Evolutionary conservation across 352 stramenopile genomes (phyloP), one percentile per base, ranked within the genome.

Genomic region (Phytopythium ostracodes): DNA sequence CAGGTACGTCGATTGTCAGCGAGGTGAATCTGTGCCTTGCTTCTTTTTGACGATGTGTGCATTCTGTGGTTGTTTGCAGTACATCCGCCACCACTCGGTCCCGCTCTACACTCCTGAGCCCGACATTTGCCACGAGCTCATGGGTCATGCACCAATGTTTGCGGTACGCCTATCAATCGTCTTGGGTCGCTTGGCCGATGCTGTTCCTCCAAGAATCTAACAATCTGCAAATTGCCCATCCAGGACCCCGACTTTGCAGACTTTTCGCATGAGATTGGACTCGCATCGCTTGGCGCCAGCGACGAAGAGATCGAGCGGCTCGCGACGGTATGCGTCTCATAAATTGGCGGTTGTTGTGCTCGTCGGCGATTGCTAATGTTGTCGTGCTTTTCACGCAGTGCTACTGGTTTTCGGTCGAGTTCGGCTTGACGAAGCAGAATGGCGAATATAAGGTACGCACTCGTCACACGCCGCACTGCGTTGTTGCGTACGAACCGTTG

Each of bases 321-420:
- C 24, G 96, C 97, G 1, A 96, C 91, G 65, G 83, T 92, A 72
- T 2, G 59, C 25, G 38, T 38, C 56, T 2, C 42, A 49, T 10
- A 22, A 15, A 6, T 11, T 36, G 4, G 24, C 14, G 14, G 15
- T 7, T 24, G 42, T 17, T n/a, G 20, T 22, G 7, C 18, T 49
- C 18, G 7, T 22, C 22, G 42, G 18, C 14, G 11, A 0, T 49
- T 2, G 7, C 20, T 49, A 17, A 49, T 20, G 11, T 56, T 12
- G 5, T 9, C 59, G 29, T 47, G 54, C 4, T 17, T 15, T 62
- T 35, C 54, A 56, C 56, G 4, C 58, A 92, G 66, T 98, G 94
- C 79, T 99, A 99, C 81, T 99, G 97, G 97, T 97, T 98, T 81
- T 98, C 92, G 11, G 96, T 99, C 18, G 97, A 99, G 77, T 99